phyloP scores from a whole-genome alignment of 495 filamentous ascomycete genomes.

The Clavariopsis aquatica region DNA sequence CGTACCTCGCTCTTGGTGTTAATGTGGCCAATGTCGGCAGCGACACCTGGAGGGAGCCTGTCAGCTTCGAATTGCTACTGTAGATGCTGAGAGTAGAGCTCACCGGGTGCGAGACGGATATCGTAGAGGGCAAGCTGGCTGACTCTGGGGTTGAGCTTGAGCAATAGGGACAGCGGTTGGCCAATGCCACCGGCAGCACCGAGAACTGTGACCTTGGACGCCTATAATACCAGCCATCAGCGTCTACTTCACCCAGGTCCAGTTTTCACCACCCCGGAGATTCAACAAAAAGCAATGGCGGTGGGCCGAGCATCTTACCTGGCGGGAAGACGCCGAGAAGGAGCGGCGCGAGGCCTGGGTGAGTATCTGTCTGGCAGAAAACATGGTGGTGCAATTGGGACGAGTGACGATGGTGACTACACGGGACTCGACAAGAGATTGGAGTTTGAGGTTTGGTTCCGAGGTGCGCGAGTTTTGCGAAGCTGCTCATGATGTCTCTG shows the following conservation, averaged over 20 bases:
- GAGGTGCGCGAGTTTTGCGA: constrained; percentile 9
- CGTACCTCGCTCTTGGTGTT: constrained; percentile 87
- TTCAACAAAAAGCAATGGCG: constrained; percentile 34
- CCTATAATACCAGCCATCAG: constrained; percentile 57
- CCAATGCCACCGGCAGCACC: constrained; percentile 97
- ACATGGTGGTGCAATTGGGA: constrained; percentile 61
- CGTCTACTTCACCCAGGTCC: constrained; percentile 9
- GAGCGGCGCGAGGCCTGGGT: constrained; percentile 76
- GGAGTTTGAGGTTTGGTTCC: not conserved
- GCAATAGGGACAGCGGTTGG: constrained; percentile 92
- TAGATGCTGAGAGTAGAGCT: not conserved
- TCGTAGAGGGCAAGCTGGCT: constrained; percentile 94
- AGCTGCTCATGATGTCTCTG: not conserved
- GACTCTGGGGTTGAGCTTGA: constrained; percentile 96
- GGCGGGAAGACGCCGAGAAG: constrained; percentile 88
- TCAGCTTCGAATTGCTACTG: constrained; percentile 10
- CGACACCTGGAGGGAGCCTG: constrained; percentile 69
- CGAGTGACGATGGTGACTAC: constrained; percentile 32
- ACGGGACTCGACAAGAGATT: constrained; percentile 6
- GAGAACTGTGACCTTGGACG: constrained; percentile 94
- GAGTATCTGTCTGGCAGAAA: constrained; percentile 71
- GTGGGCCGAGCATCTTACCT: constrained; percentile 60
- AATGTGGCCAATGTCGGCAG: constrained; percentile 95
- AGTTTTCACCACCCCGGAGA: constrained; percentile 2
- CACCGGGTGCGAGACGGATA: constrained; percentile 92